A percentile compares a stretch with the other conserved stretches of the same genome.
Conservation (phyloP, 2,329 filamentous ascomycete species). For the Fusarium virguliforme region DNA sequence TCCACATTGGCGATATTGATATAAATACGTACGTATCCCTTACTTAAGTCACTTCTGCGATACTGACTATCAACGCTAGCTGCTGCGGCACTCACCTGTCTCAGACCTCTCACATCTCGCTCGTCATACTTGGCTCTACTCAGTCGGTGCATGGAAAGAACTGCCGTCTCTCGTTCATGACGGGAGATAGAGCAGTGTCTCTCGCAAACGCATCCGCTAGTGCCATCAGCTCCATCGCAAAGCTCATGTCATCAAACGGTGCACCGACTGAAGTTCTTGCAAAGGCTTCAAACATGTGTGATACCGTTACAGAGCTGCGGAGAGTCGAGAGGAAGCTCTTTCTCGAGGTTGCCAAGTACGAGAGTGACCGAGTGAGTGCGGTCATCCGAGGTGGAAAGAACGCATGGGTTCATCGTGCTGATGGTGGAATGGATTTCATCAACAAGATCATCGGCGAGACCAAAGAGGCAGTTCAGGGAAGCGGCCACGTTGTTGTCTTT, state of each 20-base stretch:
- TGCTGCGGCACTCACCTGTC: constrained; percentile 54
- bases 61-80: not conserved
- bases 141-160: constrained; percentile 54
- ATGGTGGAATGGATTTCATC: constrained; percentile 52
- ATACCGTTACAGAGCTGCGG: constrained; percentile 42
- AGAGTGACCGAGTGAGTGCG: constrained; percentile 45
- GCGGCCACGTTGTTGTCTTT: constrained; percentile 42
- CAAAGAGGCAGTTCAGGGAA: constrained; percentile 40
- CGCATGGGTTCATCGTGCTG: constrained; percentile 47
- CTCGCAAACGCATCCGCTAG: constrained; percentile 45
- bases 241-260: constrained; percentile 48
- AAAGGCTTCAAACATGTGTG: constrained; percentile 29
- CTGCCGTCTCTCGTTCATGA: constrained; percentile 52
- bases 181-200: constrained; percentile 50
- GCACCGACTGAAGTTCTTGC: constrained; percentile 44
- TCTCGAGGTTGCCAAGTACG: constrained; percentile 51
- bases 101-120: constrained; percentile 53
- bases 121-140: constrained; percentile 50
- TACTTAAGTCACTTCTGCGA: fast-evolving
- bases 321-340: constrained; percentile 51
- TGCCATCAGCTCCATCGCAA: constrained; percentile 47
- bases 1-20: constrained; percentile 53
- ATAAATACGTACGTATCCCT: constrained; percentile 47
- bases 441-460: constrained; percentile 50
- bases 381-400: constrained; percentile 38